phyloP scores from a whole-genome alignment of 2,329 filamentous ascomycete species.

The Hypoxylon sp. region DNA sequence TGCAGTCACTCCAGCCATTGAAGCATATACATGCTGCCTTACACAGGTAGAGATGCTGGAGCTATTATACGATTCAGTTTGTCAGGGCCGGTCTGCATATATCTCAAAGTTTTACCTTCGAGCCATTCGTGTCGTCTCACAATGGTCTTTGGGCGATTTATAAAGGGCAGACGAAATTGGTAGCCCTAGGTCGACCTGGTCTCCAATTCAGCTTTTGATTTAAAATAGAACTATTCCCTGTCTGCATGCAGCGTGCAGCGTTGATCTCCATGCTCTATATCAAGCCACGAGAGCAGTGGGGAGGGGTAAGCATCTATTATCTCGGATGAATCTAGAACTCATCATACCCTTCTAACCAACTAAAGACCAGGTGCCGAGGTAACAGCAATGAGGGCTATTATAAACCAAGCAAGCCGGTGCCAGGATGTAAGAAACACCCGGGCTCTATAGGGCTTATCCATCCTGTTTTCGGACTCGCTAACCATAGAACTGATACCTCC shows the following conservation, averaged over 20 bases:
- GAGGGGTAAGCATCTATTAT: constrained; percentile 19
- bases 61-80: neutral
- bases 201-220: constrained; percentile 5
- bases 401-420: constrained; percentile 1
- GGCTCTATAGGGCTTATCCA: constrained; percentile 11
- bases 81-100: constrained; percentile 3
- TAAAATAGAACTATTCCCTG: constrained; percentile 25
- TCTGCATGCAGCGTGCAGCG: constrained; percentile 5
- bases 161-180: neutral
- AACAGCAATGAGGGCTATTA: neutral
- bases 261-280: constrained; percentile 7
- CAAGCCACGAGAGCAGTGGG: constrained; percentile 10
- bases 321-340: constrained; percentile 15
- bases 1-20: neutral
- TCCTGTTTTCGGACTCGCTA: constrained; percentile 21
- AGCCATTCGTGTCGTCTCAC: neutral
- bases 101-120: neutral
- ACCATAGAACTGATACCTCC: constrained; percentile 1
- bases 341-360: constrained; percentile 1
- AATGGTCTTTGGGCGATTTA: neutral
- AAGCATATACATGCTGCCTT: neutral
- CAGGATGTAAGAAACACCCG: neutral
- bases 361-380: constrained; percentile 7
- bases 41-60: neutral
- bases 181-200: constrained; percentile 1